Evolutionary conservation across 2,329 filamentous ascomycete species (phyloP), one percentile per base, ranked within the genome.

Genomic region (Aspergillus sp.): DNA sequence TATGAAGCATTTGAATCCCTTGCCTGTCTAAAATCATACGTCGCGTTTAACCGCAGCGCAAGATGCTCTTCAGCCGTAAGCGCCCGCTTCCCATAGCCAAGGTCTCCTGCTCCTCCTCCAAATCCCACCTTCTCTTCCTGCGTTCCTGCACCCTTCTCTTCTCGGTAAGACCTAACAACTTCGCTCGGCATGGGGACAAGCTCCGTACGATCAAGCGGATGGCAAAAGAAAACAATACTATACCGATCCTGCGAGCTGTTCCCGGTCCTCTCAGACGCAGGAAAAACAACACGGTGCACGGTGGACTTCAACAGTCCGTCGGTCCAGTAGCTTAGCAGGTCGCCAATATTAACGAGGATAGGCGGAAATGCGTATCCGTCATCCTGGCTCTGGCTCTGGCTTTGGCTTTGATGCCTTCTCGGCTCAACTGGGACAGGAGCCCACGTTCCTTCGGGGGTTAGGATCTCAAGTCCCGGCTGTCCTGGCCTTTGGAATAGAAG

Each of bases 381-480:
- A 15, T 63, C 38, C 20, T 11, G 32, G 49, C 30, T 32, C 8
- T 12, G 20, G 36, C 17, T 42, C 44, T 34, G 49, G n/a, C 18
- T 38, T 8, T 30, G 22, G 15, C 8, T 18, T 44, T 24, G 26
- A 17, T 42, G 13, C 13, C 32, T 53, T n/a, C 17, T 44, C 12
- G 89, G 89, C 15, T 78, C 78, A 1, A 93, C 88, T 4, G 85
- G 87, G 1, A 89, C 90, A 44, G 85, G 83, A 0, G 81, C 84
- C 89, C 88, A 85, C 18, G 74, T 75, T 7, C 71, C 72, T 15
- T 81, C 77, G 0, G 80, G 81, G 2, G 85, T 88, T 6, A 88
- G 81, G 60, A 98, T 88, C 73, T 98, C 92, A 1, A 99, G 81
- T 0, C 95, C 95, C 0, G 92, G 88, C 68, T 97, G 92, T 2